Base-by-base conservation (phyloP, 2,329 filamentous ascomycete species). In the Fusarium udum region DNA sequence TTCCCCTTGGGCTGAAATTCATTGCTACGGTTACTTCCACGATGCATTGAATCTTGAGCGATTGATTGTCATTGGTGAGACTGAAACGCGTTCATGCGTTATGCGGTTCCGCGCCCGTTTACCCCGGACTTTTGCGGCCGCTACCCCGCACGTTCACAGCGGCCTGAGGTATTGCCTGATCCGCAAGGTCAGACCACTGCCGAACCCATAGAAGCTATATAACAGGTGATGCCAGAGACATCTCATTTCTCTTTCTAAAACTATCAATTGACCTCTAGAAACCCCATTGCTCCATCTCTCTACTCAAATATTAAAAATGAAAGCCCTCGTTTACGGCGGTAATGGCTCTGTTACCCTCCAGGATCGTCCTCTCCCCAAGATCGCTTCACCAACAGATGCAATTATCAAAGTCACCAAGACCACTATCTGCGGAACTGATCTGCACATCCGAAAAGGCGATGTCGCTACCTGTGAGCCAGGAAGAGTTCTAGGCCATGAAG, bases 381-480 rank as follows among this genome's bases (percentile, higher is more conserved):
- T 88, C n/a, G 64, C 77, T 24, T 71, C 75, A 3, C 80, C 85
- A 6, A 84, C 83, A 4, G 87, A 89, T 66, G 86, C 86, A 22
- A 81, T 89, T 32, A 78, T 89, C 55, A 85, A 83, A 63, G 64
- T 88, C 45, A 79, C 80, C 14, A 83, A 87, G 60, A 84, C 84
- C 2, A 86, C 86, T 16, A 87, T 88, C 71, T 89, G 87, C 75
- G 87, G 87, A 31, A 85, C 85, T 0, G 88, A 90, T 74, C 79
- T 90, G 20, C 88, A 90, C 74, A 89, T 90, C 67, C 78, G 84
- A 64, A 85, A 87, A 64, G 88, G 87, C 22, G 82, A 89, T 71
- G 87, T 90, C 0, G 82, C 87, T 0, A 86, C 83, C 3, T 84
- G 83, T 53, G 71, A 82, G 10, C 79, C 81, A 0, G 87, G 87